These are phyloP conservation scores for Myxozyma kluyveri DNA, from an alignment of 805 yeast species.

Conservation along the genomic window DNA sequence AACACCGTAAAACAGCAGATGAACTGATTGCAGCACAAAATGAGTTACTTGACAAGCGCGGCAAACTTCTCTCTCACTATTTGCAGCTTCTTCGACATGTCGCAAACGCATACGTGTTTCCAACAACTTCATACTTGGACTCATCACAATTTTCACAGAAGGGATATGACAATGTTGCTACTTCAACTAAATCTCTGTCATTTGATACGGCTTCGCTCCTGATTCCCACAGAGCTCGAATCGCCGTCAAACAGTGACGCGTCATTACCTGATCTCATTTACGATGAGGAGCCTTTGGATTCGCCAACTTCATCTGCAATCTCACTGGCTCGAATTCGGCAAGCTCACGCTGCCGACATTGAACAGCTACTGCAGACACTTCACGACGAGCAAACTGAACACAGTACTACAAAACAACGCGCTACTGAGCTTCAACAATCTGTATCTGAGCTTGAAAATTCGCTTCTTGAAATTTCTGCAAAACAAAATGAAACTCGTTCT, in stretches of 20 bases:
- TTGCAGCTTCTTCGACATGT: constrained; percentile 2
- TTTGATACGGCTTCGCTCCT: constrained; percentile 8
- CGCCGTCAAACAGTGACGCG: too few species aligned
- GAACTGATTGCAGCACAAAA: constrained; percentile 3
- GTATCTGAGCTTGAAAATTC: constrained; percentile 10
- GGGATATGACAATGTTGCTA: not conserved
- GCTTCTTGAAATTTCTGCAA: constrained; percentile 12
- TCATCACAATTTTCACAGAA: not conserved
- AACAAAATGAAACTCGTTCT: not conserved
- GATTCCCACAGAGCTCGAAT: not conserved
- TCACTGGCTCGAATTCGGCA: not conserved
- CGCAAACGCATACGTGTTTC: constrained; percentile 18
- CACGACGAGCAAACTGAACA: too few species aligned
- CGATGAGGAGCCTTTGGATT: too few species aligned
- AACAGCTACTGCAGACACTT: not conserved
- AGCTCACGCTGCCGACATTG: not conserved
- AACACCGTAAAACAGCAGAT: not conserved
- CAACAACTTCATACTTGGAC: constrained; percentile 4
- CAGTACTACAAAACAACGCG: not conserved
- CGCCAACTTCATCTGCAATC: not conserved
- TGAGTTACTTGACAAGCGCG: constrained; percentile 5
- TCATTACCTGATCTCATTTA: too few species aligned
- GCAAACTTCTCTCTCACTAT: constrained; percentile 5
- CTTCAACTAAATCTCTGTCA: not conserved
- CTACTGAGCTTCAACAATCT: constrained; percentile 5